These are phyloP conservation scores for Daldinia vernicosa DNA, from an alignment of 495 filamentous ascomycete genomes.

Conservation along the genomic window DNA sequence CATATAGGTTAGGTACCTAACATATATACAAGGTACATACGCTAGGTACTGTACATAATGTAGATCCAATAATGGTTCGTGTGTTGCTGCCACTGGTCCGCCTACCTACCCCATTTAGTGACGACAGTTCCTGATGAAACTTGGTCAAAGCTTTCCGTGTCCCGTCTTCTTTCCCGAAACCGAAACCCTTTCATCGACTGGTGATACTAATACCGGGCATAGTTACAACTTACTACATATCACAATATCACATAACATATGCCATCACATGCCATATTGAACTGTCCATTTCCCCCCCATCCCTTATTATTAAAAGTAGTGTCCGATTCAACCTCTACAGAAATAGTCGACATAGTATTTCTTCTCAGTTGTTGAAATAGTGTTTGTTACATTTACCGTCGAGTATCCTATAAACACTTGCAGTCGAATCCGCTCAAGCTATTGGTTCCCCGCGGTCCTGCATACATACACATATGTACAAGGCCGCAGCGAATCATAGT, in stretches of 20 bases:
- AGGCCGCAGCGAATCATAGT: conserved; percentile 24
- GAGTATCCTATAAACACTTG: conserved; percentile 24
- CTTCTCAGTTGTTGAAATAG: conserved; percentile 28
- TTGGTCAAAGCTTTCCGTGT: conserved; percentile 7
- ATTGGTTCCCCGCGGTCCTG: conserved; percentile 32
- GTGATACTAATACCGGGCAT: background rate
- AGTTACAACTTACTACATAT: no score
- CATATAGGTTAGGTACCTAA: background rate
- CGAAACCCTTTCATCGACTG: background rate
- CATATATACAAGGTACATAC: background rate
- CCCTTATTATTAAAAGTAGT: background rate
- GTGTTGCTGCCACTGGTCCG: conserved; percentile 4
- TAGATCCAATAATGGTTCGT: conserved; percentile 16
- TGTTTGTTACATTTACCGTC: conserved; percentile 37
- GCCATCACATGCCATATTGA: conserved; percentile 10
- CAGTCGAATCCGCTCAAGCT: conserved; percentile 20
- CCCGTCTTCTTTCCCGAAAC: conserved; percentile 20
- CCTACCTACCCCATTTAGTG: conserved; percentile 25
- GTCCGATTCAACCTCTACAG: background rate
- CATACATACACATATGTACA: conserved; percentile 27
- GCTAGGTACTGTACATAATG: conserved; percentile 8
- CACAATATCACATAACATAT: background rate
- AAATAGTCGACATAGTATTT: conserved; percentile 1
- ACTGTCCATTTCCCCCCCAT: background rate
- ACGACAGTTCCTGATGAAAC: conserved; percentile 25